Conservation (phyloP, 257 asterid genomes). For the Cynanchum wilfordii region DNA sequence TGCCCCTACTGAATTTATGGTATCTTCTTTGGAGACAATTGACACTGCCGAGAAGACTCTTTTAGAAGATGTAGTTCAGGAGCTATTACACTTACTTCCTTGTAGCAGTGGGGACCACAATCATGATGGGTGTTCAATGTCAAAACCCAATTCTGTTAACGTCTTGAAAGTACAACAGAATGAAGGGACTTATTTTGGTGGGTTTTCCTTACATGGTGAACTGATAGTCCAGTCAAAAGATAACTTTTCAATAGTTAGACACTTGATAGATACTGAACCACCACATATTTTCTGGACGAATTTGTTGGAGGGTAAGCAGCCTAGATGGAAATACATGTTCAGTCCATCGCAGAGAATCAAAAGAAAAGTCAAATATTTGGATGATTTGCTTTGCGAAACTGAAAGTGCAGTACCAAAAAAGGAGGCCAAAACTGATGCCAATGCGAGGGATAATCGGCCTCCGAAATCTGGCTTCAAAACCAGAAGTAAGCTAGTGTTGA, state of each 20-base stretch:
- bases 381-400: slow-evolving; percentile 14
- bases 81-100: slow-evolving; percentile 39
- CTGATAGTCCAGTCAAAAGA: slow-evolving; percentile 27
- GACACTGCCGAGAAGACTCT: slow-evolving; percentile 24
- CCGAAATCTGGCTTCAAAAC: not conserved
- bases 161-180: slow-evolving; percentile 30
- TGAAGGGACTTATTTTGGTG: slow-evolving; percentile 34
- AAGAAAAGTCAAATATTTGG: slow-evolving; percentile 20
- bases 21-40: slow-evolving; percentile 17
- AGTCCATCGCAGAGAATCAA: slow-evolving; percentile 25
- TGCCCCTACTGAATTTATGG: slow-evolving; percentile 16
- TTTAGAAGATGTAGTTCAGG: slow-evolving; percentile 47
- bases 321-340: slow-evolving; percentile 41
- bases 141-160: not conserved
- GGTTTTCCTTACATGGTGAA: slow-evolving; percentile 45
- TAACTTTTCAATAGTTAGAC: slow-evolving; percentile 24
- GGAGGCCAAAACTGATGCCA: slow-evolving; percentile 24
- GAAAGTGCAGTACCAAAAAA: slow-evolving; percentile 17
- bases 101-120: slow-evolving; percentile 15
- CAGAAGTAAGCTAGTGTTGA: slow-evolving; percentile 14
- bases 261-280: slow-evolving; percentile 26
- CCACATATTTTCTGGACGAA: slow-evolving; percentile 45
- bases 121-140: slow-evolving; percentile 9
- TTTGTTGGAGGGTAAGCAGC: slow-evolving; percentile 39
- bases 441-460: slow-evolving; percentile 1